Evolutionary conservation across 345 rosid genomes (phyloP), one percentile per base, ranked within the genome.

Genomic region (Eutrema japonicum): DNA sequence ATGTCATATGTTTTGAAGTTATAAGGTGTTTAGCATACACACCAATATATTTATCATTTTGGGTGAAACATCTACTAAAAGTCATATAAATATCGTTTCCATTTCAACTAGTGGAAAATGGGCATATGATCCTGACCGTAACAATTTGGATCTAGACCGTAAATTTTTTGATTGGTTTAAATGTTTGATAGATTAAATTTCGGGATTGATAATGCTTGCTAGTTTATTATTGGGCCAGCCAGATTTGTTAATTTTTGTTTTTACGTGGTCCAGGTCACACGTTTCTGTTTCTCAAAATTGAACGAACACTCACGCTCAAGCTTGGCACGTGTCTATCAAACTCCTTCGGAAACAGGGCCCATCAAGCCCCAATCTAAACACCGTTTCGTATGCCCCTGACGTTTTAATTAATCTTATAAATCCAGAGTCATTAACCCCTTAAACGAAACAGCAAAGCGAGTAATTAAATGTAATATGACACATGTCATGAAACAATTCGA

Each of bases 241-340:
- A 60, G 68, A 67, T 75, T 42, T 67, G 78, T 67, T 53, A 50
- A 40, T 2, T 38, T 58, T 67, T 66, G 70, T 52, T 69, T 73
- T 69, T 68, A 53, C 70, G 53, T 54, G 50, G 56, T 51, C 69
- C 78, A 75, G 62, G 63, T 75, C 78, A 59, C 55, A 67, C 68
- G 26, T 22, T 50, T 26, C 33, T 67, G 68, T 50, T 42, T 59
- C 63, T 57, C 10, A 67, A 9, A 67, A 58, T 32, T 27, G 35
- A 66, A 66, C 63, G 35, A 66, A 66, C 63, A 68, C 63, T 10
- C 68, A 56, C 35, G 12, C 68, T 59, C 61, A 50, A 59, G 10
- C 61, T 22, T 9, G 37, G 68, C 73, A 57, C 73, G 73, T 75
- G 55, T 33, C 8, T 2, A 46, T 8, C 64, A 45, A 45, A 35